Conservation (phyloP, 108 stramenopile genomes). For the Bacterosira constricta region DNA sequence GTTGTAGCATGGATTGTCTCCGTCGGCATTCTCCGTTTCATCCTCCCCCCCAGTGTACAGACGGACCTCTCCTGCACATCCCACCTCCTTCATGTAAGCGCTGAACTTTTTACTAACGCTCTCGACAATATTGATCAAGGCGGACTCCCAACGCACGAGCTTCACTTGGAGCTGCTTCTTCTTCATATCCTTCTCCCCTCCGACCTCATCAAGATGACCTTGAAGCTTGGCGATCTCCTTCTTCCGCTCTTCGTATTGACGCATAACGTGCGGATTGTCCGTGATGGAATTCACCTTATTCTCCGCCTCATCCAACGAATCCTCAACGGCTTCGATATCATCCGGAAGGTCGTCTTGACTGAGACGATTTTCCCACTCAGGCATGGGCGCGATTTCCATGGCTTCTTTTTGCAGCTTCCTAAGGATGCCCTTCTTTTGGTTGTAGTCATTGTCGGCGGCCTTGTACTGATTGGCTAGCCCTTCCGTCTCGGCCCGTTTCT, state of each 20-base stretch:
- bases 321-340: slow-evolving; percentile 47
- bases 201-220: slow-evolving; percentile 56
- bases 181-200: slow-evolving; percentile 46
- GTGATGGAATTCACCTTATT: slow-evolving; percentile 57
- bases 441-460: slow-evolving; percentile 32
- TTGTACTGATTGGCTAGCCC: slow-evolving; percentile 34
- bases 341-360: slow-evolving; percentile 18
- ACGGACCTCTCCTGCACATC: slow-evolving; percentile 69
- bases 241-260: slow-evolving; percentile 62
- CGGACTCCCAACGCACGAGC: slow-evolving; percentile 52
- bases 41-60: slow-evolving; percentile 59
- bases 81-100: slow-evolving; percentile 88
- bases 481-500: slow-evolving; percentile 23
- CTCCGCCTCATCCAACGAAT: slow-evolving; percentile 65
- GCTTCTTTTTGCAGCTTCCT: slow-evolving; percentile 28
- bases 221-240: slow-evolving; percentile 60
- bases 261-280: slow-evolving; percentile 71
- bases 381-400: slow-evolving; percentile 22
- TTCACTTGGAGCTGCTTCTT: slow-evolving; percentile 54
- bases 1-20: slow-evolving; percentile 33
- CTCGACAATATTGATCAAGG: slow-evolving; percentile 53
- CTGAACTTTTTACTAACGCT: slow-evolving; percentile 64
- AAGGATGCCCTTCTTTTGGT: slow-evolving; percentile 13
- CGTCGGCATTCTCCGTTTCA: slow-evolving; percentile 24
- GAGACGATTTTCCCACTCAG: slow-evolving; percentile 32